Percentiles rank a stretch among this genome's conserved stretches.
Evolutionary conservation across 2,329 filamentous ascomycete genomes (phyloP).

Genomic region (Colletotrichum navitas): DNA sequence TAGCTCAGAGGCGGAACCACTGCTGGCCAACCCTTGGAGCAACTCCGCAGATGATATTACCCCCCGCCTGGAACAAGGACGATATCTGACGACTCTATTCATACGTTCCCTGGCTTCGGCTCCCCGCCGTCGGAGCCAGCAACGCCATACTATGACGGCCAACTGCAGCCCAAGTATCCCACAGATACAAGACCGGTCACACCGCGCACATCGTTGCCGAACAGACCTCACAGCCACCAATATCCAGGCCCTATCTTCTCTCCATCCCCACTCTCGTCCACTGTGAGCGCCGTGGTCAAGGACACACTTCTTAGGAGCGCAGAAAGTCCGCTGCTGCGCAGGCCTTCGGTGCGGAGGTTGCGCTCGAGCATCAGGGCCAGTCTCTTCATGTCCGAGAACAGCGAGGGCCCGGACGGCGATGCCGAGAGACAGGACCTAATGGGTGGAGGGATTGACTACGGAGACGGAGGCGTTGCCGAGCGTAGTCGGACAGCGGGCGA

Average conservation of each 20-base stretch:
- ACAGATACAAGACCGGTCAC: conserved; percentile 41
- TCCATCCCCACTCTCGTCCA: conserved; percentile 70
- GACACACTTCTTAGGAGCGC: conserved; percentile 65
- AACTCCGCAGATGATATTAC: conserved; percentile 51
- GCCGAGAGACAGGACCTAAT: conserved; percentile 33
- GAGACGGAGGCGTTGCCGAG: conserved; percentile 21
- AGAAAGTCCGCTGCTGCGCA: conserved; percentile 55
- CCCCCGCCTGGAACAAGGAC: conserved; percentile 54
- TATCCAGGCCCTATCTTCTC: conserved; percentile 66
- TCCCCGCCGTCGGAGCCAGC: conserved; percentile 48
- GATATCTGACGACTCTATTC: conserved; percentile 54
- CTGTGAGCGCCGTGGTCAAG: conserved; percentile 69
- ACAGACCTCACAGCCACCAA: conserved; percentile 52
- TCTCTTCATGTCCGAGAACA: conserved; percentile 64
- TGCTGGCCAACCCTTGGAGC: conserved; percentile 60
- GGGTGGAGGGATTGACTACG: conserved; percentile 1
- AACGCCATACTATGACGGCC: conserved; percentile 51
- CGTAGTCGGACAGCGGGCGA: conserved; percentile 37
- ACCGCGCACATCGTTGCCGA: conserved; percentile 40
- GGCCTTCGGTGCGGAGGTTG: conserved; percentile 60
- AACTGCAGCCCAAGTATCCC: conserved; percentile 43
- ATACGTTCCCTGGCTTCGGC: conserved; percentile 45
- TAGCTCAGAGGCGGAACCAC: conserved; percentile 53
- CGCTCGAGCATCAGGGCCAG: conserved; percentile 66
- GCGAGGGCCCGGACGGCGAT: conserved; percentile 48